Base-by-base conservation (phyloP, 2,329 filamentous ascomycete species). In the Diatrype stigma region DNA sequence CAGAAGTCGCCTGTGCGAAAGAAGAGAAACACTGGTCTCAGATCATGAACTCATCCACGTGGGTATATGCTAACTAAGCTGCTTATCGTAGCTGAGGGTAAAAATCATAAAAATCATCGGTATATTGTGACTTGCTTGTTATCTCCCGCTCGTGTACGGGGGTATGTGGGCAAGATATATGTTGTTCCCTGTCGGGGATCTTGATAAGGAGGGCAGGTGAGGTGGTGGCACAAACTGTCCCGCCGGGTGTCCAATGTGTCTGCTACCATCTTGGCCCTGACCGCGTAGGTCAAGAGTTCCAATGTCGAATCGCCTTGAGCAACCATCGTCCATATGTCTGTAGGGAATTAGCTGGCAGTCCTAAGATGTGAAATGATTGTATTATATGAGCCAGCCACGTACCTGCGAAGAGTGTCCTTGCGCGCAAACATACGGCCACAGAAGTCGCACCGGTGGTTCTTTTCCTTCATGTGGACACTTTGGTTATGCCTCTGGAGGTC, bases 401-500 rank as follows among this genome's bases (percentile, higher is more conserved):
- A 90, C 89, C 90, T 86, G 70, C 84, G 74, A n/a, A 94, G 74
- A 1, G 89, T 94, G 62, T 95, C 90, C 66, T 90, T 91, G 42
- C 90, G 80, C 23, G 88, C 85, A 73, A 95, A 95, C 40, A 79
- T 76, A 49, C 82, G 78, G 30, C 79, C 78, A 63, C 90, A 95
- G 53, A 84, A 84, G 53, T 84, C 78, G 64, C 90, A 95, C 52
- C 76, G 76, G 67, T 85, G 84, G 58, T 85, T 85, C 50, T 83
- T 81, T 56, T 85, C 77, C 69, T 89, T 90, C 65, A 85, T 76
- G 64, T 95, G 90, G 11, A 94, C 87, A 63, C 76, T 83, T 59
- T 80, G 78, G 67, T 80, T 73, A 64, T 86, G 77, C 57, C 79
- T 70, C 57, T 79, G 75, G 22, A 96, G 77, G 66, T 96, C 91